Evolutionary conservation across 257 asterid species (phyloP).

Genomic region (Verbena officinalis): DNA sequence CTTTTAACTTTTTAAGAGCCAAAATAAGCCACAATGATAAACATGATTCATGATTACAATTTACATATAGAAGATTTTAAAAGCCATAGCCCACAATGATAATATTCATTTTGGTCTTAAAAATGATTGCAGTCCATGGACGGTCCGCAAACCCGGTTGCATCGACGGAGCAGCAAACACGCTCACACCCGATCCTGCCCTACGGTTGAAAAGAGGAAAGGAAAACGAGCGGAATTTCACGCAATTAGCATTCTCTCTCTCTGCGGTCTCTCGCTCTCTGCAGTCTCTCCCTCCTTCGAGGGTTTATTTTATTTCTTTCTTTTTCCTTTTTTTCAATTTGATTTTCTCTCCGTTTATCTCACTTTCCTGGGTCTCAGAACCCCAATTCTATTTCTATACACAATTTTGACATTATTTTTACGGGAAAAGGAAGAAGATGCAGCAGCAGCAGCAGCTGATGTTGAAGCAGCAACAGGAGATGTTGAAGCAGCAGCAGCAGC

Average conservation of each 20-base stretch:
- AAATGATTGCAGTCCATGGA: too few species aligned
- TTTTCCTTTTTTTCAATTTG: neutral
- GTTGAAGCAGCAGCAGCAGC: constrained; percentile 5
- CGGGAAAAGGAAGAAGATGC: neutral
- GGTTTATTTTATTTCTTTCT: neutral
- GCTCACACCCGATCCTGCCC: neutral
- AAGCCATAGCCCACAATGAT: too few species aligned
- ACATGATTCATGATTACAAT: too few species aligned
- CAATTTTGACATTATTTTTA: neutral
- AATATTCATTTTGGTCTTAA: too few species aligned
- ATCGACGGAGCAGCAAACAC: neutral
- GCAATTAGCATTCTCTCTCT: neutral
- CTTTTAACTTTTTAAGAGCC: too few species aligned
- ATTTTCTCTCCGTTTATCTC: neutral
- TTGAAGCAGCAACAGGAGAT: neutral
- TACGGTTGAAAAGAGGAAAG: neutral
- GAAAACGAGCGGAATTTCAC: neutral
- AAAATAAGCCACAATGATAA: too few species aligned
- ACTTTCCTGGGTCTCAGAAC: neutral
- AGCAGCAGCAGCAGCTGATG: constrained; percentile 1
- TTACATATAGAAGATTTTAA: too few species aligned
- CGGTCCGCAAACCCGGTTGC: neutral
- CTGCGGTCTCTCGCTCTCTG: neutral
- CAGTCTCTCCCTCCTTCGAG: neutral
- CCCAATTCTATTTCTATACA: neutral